Evolutionary conservation across 2,329 filamentous ascomycete genomes (phyloP).

Genomic region (Hirsutella minnesotensis): DNA sequence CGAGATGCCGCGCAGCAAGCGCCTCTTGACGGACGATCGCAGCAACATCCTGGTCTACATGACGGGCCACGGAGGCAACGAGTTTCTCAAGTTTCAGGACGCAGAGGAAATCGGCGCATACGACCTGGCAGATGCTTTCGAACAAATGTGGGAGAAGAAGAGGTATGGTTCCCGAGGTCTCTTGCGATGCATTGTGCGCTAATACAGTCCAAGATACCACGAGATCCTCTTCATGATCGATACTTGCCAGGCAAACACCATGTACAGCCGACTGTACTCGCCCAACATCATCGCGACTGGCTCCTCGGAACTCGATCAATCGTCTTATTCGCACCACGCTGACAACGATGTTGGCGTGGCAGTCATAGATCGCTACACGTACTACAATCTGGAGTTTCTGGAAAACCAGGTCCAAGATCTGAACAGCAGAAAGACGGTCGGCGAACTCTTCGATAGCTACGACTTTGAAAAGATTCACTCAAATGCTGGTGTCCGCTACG

Average conservation of each 20-base stretch:
- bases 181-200: no score
- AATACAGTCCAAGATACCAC: slow-evolving; percentile 60
- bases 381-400: slow-evolving; percentile 95
- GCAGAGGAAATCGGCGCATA: slow-evolving; percentile 95
- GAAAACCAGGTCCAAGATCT: slow-evolving; percentile 82
- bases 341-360: slow-evolving; percentile 97
- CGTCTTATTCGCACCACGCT: slow-evolving; percentile 93
- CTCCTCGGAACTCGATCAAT: slow-evolving; percentile 91
- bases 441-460: slow-evolving; percentile 92
- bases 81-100: slow-evolving; percentile 97
- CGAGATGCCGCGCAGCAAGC: slow-evolving; percentile 89
- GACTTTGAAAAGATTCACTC: slow-evolving; percentile 92
- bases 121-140: slow-evolving; percentile 91
- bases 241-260: slow-evolving; percentile 97
- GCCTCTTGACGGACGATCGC: slow-evolving; percentile 84
- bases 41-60: slow-evolving; percentile 98
- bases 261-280: slow-evolving; percentile 97
- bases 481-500: slow-evolving; percentile 82
- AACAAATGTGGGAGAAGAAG: slow-evolving; percentile 99
- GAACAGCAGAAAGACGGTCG: slow-evolving; percentile 77
- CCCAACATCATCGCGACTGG: slow-evolving; percentile 97
- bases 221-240: slow-evolving; percentile 99
- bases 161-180: no score
- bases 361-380: slow-evolving; percentile 96
- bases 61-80: slow-evolving; percentile 95